Base-by-base conservation (phyloP, 2,329 filamentous ascomycete genomes). In the Teratosphaeria nubilosa region DNA sequence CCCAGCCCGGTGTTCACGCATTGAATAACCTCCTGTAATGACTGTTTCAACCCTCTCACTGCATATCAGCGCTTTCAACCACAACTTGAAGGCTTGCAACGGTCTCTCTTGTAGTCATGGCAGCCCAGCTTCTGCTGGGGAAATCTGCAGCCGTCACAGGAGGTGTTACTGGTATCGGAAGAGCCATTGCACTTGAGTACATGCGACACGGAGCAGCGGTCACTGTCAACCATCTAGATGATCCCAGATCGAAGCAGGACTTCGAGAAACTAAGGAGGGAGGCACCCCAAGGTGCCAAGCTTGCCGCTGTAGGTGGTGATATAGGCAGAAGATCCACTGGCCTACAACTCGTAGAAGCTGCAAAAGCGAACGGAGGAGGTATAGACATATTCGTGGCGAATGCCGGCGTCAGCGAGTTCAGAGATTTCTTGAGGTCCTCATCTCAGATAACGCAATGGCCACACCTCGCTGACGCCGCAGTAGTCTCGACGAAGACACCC, bases 121-220 rank as follows among this genome's bases (percentile, higher is more conserved):
- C 34, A 37, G 34, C 11, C 5, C 56, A 56, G 25, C 63, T 94
- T 65, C 83, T 95, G 58, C 70, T 76, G 56, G 84, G 82, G 72
- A 95, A 95, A 74, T 86, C 85, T 11, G 89, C 89, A 73, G 87
- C 90, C 70, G 90, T 96, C 68, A 95, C 90, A 0, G 90, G 91
- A 63, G 90, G 88, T 58, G 86, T 87, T 3, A 95, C 90, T 0
- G 90, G 90, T 51, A 95, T 95, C 66, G 91, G 91, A 55, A 83
- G 88, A 63, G 91, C 90, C 65, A 95, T 95, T 62, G 85, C 87
- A 48, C 80, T 95, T 55, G 86, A 86, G 66, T 95, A 89, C 71
- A 76, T 92, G 56, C 78, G 80, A 5, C 88, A 95, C 66, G 90
- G 90, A 64, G 88, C 87, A 65, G 81, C 82, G 70, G 88, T 95